phyloP scores from a whole-genome alignment of 208 protist species.

The Sergeia podlipaevii region DNA sequence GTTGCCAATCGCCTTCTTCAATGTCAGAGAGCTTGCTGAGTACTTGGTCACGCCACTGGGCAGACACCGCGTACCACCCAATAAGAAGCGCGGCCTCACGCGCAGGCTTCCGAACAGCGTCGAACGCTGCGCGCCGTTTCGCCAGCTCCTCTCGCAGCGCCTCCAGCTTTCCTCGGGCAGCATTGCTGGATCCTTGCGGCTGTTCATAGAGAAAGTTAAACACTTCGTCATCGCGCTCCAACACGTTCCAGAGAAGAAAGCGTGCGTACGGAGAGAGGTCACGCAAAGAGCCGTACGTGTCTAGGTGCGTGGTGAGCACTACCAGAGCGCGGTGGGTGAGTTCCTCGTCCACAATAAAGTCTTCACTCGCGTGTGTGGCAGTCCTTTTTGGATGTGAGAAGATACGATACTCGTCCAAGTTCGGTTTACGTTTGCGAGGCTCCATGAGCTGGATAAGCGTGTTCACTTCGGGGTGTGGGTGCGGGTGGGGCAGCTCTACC shows the following conservation, averaged over 20 bases:
- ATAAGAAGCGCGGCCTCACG: slow-evolving; percentile 53
- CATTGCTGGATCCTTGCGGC: neutral
- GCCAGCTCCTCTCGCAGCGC: slow-evolving; percentile 15
- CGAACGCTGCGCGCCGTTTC: slow-evolving; percentile 19
- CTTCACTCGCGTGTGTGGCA: slow-evolving; percentile 63
- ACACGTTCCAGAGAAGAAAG: slow-evolving; percentile 61
- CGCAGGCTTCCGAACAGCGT: slow-evolving; percentile 25
- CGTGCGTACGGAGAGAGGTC: slow-evolving; percentile 67
- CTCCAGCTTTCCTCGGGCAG: slow-evolving; percentile 15
- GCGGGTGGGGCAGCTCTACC: slow-evolving; percentile 45
- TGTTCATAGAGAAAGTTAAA: slow-evolving; percentile 45
- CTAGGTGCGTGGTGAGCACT: slow-evolving; percentile 55
- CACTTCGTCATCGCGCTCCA: slow-evolving; percentile 54
- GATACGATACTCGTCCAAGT: slow-evolving; percentile 80
- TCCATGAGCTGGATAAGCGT: slow-evolving; percentile 76
- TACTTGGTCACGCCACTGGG: slow-evolving; percentile 83
- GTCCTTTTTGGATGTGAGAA: slow-evolving; percentile 85
- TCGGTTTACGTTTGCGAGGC: slow-evolving; percentile 55
- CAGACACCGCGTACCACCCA: slow-evolving; percentile 76
- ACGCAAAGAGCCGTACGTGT: slow-evolving; percentile 61
- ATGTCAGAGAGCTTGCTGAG: slow-evolving; percentile 46
- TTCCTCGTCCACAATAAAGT: slow-evolving; percentile 86
- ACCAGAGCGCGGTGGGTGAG: slow-evolving; percentile 67
- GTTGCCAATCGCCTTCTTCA: slow-evolving; percentile 74
- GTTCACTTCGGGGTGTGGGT: slow-evolving; percentile 69